Percentiles rank a stretch among this genome's conserved stretches.
These are phyloP conservation scores for Setaria viridis DNA, from an alignment of 202 grass and related monocot species.

Conservation along the genomic window DNA sequence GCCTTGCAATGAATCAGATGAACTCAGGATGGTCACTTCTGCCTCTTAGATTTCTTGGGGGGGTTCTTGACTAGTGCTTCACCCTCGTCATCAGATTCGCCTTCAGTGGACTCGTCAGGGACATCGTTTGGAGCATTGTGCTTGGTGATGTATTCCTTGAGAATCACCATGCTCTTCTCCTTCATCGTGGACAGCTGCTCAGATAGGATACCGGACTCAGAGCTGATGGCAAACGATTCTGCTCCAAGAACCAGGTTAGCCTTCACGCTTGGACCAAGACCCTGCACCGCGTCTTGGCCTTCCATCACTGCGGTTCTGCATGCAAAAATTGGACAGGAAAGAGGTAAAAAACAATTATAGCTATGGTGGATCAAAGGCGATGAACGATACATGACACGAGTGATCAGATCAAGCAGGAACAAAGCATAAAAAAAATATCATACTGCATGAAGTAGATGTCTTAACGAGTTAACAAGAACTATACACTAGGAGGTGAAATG, in stretches of 20 bases:
- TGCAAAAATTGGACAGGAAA: not conserved
- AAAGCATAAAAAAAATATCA: not conserved
- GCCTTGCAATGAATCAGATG: not conserved
- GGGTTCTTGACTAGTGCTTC: slow-evolving; percentile 57
- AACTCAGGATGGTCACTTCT: slow-evolving; percentile 47
- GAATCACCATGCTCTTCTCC: slow-evolving; percentile 83
- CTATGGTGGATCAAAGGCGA: not conserved
- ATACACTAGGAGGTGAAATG: not conserved
- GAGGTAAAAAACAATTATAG: not conserved
- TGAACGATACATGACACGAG: not conserved
- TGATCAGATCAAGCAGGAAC: not conserved
- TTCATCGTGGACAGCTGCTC: slow-evolving; percentile 72
- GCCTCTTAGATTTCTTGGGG: slow-evolving; percentile 79
- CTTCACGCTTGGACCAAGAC: slow-evolving; percentile 52
- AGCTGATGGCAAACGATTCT: slow-evolving; percentile 61
- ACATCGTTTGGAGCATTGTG: slow-evolving; percentile 75
- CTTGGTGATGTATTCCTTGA: slow-evolving; percentile 78
- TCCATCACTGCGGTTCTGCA: slow-evolving; percentile 44
- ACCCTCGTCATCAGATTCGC: slow-evolving; percentile 53
- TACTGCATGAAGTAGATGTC: not conserved
- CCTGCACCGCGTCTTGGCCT: slow-evolving; percentile 25
- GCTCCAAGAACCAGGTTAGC: slow-evolving; percentile 65
- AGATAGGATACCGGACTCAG: slow-evolving; percentile 62
- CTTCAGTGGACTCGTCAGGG: slow-evolving; percentile 71
- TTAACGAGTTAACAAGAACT: too few species aligned